Percentiles rank a stretch among this genome's conserved stretches.
These are phyloP conservation scores for Leccinum longicurvipes DNA, from an alignment of 768 basidiomycete species.

Conservation along the genomic window DNA sequence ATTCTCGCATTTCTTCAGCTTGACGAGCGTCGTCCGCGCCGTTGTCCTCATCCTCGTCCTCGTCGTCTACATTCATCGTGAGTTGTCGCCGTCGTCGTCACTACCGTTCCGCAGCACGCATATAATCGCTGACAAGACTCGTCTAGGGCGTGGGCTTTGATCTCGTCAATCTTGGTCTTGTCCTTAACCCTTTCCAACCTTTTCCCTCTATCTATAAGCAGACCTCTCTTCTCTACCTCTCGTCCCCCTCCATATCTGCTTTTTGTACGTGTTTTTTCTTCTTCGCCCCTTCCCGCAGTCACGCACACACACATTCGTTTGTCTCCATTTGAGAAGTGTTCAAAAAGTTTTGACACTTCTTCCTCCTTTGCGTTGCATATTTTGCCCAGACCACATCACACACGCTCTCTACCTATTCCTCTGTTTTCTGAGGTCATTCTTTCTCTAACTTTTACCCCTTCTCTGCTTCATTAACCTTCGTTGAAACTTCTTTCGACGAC, in stretches of 20 bases:
- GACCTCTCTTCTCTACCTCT: constrained; percentile 31
- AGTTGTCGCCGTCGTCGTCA: neutral
- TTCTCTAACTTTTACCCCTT: constrained; percentile 55
- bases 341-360: constrained; percentile 29
- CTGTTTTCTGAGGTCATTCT: constrained; percentile 39
- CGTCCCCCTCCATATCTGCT: constrained; percentile 26
- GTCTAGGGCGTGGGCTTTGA: constrained; percentile 27
- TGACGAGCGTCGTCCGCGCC: constrained; percentile 19
- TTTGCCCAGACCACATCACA: constrained; percentile 30
- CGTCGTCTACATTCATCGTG: neutral
- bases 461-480: constrained; percentile 43
- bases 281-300: constrained; percentile 17
- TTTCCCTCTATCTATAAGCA: constrained; percentile 40
- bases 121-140: neutral
- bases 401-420: constrained; percentile 44
- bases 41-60: constrained; percentile 21
- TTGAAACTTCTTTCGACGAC: constrained; percentile 33
- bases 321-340: constrained; percentile 22
- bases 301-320: constrained; percentile 33
- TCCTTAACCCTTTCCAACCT: constrained; percentile 33
- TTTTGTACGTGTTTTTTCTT: constrained; percentile 41
- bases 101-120: neutral
- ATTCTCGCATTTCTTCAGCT: constrained; percentile 19
- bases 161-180: constrained; percentile 34
- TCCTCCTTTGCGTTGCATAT: constrained; percentile 24